Evolutionary conservation across 2,329 filamentous ascomycete species (phyloP), one percentile per base, ranked within the genome.

Genomic region (Salinomyces thailandicus): DNA sequence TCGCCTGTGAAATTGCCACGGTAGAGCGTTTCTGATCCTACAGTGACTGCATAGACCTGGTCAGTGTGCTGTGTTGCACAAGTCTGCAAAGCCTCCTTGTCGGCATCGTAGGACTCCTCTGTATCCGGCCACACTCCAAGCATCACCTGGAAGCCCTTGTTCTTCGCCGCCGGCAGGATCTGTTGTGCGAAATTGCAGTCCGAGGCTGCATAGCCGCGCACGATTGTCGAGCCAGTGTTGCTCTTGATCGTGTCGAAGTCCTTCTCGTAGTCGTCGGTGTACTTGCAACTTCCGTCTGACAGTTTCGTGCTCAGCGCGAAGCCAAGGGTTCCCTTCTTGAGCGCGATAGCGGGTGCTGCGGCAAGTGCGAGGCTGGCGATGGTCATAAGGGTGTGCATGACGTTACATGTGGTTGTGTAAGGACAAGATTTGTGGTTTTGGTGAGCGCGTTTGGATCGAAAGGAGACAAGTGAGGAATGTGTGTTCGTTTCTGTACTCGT

Each of bases 21-120:
- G 63, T 84, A 84, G 31, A 84, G 66, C 5, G 72, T 71, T 64
- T 85, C 80, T 11, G 76, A 81, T 18, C 79, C 80, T 39, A 83
- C 75, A 4, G 79, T 82, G 44, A 83, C 73, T 38, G 72, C 79
- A 52, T 79, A 75, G 45, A 85, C 69, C 39, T 73, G 69, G 41
- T 73, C 68, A 49, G 69, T 62, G 57, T 68, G 70, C 59, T 71
- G 48, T 14, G 60, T 52, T 2, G 64, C 66, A 44, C 68, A 64
- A 41, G 50, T 61, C 36, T 67, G 62, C 38, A 81, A 63, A 9
- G 77, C 75, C 5, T 63, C 58, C 53, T 74, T 75, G 57, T 83
- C 79, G 32, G 65, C 61, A 17, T 69, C 53, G 60, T 77, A 81
- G 22, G 74, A 75, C 18, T 71, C 64, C n/a, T 76, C 68, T 31